Evolutionary conservation across 2,329 filamentous ascomycete species (phyloP).

Genomic region (Neonectria hederae): DNA sequence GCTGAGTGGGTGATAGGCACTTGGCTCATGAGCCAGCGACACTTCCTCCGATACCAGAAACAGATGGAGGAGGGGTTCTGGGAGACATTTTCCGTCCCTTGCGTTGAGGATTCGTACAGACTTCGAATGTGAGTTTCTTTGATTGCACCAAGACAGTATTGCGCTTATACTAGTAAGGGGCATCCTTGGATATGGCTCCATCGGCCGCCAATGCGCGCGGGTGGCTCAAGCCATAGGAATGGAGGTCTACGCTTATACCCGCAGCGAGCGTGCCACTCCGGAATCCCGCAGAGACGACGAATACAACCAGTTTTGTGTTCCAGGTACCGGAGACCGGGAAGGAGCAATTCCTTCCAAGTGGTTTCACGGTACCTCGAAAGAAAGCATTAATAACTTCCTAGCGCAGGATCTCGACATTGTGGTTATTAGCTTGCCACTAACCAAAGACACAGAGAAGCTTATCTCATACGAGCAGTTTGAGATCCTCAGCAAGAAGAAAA

Average conservation of each 20-base stretch:
- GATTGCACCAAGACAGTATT: constrained; percentile 42
- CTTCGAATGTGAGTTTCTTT: constrained; percentile 44
- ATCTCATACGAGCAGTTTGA: constrained; percentile 46
- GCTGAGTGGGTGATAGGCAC: constrained; percentile 51
- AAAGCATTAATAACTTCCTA: constrained; percentile 53
- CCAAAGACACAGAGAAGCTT: constrained; percentile 46
- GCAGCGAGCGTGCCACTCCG: constrained; percentile 65
- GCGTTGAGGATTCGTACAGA: constrained; percentile 15
- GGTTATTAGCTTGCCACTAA: constrained; percentile 54
- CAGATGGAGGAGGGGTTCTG: constrained; percentile 37
- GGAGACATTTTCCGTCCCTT: not conserved
- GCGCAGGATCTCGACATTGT: constrained; percentile 53
- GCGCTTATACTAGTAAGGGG: constrained; percentile 34
- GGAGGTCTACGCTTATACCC: constrained; percentile 74
- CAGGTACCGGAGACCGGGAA: constrained; percentile 62
- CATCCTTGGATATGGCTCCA: constrained; percentile 56
- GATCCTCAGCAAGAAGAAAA: constrained; percentile 44
- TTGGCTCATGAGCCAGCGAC: not conserved
- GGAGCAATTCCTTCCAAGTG: constrained; percentile 53
- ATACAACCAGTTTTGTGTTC: constrained; percentile 70
- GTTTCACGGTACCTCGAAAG: constrained; percentile 49
- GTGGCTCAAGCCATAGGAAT: constrained; percentile 70
- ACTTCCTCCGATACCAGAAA: constrained; percentile 43
- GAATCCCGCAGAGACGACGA: constrained; percentile 63
- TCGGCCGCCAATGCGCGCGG: constrained; percentile 53